Conservation (phyloP, 306 rosid species). For the Trifolium subterraneum region DNA sequence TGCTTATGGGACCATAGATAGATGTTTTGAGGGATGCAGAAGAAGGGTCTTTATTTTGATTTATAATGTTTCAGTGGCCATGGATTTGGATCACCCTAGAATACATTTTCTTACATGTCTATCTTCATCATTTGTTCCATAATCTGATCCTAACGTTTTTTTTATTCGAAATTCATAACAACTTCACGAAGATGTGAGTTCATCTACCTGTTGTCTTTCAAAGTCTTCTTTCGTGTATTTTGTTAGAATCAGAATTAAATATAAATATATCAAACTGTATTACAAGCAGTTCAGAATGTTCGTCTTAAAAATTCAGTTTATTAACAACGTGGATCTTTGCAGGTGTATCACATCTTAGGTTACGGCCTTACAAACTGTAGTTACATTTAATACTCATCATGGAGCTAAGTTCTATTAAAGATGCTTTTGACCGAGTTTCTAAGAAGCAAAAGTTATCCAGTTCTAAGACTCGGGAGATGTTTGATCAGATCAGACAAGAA, state of each 20-base stretch:
- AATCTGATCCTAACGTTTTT: no score
- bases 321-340: constrained; percentile 39
- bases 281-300: constrained; percentile 10
- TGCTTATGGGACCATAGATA: background rate
- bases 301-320: constrained; percentile 20
- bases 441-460: constrained; percentile 79
- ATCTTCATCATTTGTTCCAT: constrained; percentile 12
- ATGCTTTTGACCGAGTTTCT: constrained; percentile 75
- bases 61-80: background rate
- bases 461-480: constrained; percentile 72
- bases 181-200: background rate
- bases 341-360: no score
- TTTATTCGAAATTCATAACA: background rate
- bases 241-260: constrained; percentile 8
- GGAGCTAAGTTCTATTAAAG: constrained; percentile 79
- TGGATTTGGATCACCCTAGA: constrained; percentile 12
- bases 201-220: no score
- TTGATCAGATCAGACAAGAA: constrained; percentile 70
- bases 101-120: background rate
- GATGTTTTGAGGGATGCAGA: background rate
- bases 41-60: background rate
- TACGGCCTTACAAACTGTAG: constrained; percentile 33
- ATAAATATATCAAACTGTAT: constrained; percentile 1
- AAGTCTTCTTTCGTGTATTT: constrained; percentile 13
- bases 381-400: constrained; percentile 52